These are phyloP conservation scores for Coemansia sp. DNA, from an alignment of 192 early-diverging fungal genomes.

Conservation along the genomic window DNA sequence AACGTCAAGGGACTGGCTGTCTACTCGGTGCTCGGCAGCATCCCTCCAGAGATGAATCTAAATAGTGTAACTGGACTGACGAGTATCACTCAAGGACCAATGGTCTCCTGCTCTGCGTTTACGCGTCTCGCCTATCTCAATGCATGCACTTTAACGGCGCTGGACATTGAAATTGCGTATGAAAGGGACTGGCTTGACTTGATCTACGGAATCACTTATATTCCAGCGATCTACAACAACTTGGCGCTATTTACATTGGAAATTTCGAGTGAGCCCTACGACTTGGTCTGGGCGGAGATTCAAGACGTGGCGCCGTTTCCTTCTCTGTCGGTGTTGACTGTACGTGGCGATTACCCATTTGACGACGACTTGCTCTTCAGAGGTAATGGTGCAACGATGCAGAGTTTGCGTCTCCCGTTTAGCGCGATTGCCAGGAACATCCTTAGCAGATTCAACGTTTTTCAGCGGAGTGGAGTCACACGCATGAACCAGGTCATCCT, in stretches of 20 bases:
- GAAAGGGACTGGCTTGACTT: background rate
- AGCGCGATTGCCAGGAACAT: background rate
- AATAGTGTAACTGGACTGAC: background rate
- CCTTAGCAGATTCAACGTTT: background rate
- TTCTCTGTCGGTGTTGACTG: background rate
- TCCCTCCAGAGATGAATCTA: too few relatives aligned
- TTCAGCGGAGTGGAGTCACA: background rate
- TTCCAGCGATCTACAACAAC: background rate
- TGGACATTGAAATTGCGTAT: background rate
- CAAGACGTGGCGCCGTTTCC: background rate
- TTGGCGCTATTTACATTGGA: background rate
- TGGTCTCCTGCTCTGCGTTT: background rate
- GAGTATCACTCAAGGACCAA: background rate
- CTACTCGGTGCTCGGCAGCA: background rate
- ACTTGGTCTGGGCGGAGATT: background rate
- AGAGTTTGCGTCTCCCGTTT: background rate
- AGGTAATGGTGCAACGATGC: background rate
- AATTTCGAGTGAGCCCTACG: background rate
- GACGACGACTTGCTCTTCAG: background rate
- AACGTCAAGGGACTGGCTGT: background rate
- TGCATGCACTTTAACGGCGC: background rate
- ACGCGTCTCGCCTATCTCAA: background rate
- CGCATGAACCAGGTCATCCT: background rate
- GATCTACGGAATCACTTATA: background rate
- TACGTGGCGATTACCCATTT: background rate